Evolutionary conservation across 2,329 filamentous ascomycete species (phyloP).

Genomic region (Xylaria sp.): DNA sequence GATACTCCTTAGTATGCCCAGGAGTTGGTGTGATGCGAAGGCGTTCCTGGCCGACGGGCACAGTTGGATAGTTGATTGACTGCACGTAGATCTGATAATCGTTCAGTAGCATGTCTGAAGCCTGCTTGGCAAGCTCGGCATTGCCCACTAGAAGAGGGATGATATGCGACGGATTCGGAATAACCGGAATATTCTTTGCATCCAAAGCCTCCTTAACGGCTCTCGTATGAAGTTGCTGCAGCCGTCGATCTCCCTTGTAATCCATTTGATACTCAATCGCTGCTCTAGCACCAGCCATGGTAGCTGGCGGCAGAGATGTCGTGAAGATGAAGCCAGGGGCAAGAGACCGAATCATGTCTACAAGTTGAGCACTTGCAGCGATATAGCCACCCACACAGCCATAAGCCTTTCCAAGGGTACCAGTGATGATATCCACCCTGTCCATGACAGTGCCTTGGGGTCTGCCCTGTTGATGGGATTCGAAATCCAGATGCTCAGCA

Average conservation of each 20-base stretch:
- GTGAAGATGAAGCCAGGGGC: conserved; percentile 99
- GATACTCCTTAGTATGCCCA: conserved; percentile 85
- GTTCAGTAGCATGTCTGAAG: conserved; percentile 89
- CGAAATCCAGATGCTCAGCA: conserved; percentile 95
- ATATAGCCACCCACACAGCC: conserved; percentile 98
- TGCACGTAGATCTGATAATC: conserved; percentile 97
- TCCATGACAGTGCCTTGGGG: conserved; percentile 90
- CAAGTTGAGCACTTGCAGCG: conserved; percentile 84
- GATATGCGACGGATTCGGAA: conserved; percentile 97
- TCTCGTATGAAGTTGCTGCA: conserved; percentile 96
- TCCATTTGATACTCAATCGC: conserved; percentile 94
- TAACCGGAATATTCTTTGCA: conserved; percentile 88
- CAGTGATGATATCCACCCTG: conserved; percentile 96
- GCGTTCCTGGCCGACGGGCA: conserved; percentile 96
- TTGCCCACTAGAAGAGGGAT: conserved; percentile 93
- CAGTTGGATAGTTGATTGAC: conserved; percentile 98
- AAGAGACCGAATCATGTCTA: conserved; percentile 93
- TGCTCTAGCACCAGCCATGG: conserved; percentile 91
- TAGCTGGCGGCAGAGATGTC: conserved; percentile 92
- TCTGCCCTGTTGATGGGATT: conserved; percentile 79
- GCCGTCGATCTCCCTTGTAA: conserved; percentile 84
- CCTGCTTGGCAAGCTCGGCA: conserved; percentile 89
- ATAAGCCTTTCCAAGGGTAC: conserved; percentile 96
- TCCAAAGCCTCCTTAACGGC: conserved; percentile 88
- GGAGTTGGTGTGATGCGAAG: conserved; percentile 96